Evolutionary conservation across 495 filamentous ascomycete species (phyloP), one percentile per base, ranked within the genome.

Genomic region (Aspergillus hancockii): DNA sequence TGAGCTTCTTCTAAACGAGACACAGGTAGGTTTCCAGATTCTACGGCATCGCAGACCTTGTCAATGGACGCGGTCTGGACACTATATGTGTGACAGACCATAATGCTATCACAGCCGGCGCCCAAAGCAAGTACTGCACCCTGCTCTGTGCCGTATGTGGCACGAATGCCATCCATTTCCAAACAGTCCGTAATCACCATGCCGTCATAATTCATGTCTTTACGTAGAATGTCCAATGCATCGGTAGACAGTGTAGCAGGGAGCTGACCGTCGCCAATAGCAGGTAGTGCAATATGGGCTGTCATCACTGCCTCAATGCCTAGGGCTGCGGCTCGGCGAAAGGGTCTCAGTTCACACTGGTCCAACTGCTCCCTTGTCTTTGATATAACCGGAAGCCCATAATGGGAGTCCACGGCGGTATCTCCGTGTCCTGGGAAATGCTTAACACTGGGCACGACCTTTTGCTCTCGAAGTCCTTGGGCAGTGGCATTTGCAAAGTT

Each of bases 71-170:
- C 72, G 12, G 78, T 66, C 52, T 82, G 79, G 25, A 75, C 76
- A 12, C 67, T 63, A 54, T 75, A 79, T 8, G 79, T 82, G 61
- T 82, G 79, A 54, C 78, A 82, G 12, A 82, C 69, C 78, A 81
- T 81, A 14, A 79, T 67, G 34, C 78, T 79, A 41, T 82, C 79
- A 50, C 73, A 76, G n/a, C 79, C 79, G 28, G 79, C 79, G 38
- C 70, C 70, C 32, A 82, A 54, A 2, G 79, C 74, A 43, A 82
- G 70, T 25, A 80, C 71, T 1, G 79, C 71, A 46, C 77, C 78
- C 56, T 75, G 67, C 49, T 79, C 77, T 0, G 78, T 79, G 4
- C 79, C 79, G 57, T 71, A 75, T 10, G 73, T 79, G 5, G 72
- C 66, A 19, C 77, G 68, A n/a, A 82, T 75, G 1, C 79, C 78